phyloP scores from a whole-genome alignment of 2,329 filamentous ascomycete genomes.

The Alternaria arbusti region DNA sequence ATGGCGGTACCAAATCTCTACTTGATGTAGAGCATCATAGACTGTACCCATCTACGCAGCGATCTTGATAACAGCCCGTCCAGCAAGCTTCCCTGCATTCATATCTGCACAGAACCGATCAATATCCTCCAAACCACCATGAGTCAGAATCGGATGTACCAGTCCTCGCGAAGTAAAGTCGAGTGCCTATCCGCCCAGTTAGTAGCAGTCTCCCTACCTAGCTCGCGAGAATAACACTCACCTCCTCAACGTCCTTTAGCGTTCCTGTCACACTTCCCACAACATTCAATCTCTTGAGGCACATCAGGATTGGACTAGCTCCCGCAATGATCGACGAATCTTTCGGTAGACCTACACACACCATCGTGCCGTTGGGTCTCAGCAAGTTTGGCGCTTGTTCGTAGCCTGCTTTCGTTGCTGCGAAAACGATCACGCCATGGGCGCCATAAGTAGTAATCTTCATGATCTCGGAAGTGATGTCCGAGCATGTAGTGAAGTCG shows the following conservation, averaged over 20 bases:
- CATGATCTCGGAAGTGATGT: conserved; percentile 62
- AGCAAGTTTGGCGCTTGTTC: conserved; percentile 38
- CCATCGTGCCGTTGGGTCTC: conserved; percentile 35
- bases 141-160: conserved; percentile 49
- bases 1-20: not conserved
- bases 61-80: conserved; percentile 52
- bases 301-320: conserved; percentile 47
- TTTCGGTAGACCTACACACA: conserved; percentile 37
- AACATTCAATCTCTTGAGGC: conserved; percentile 51
- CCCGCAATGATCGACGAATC: conserved; percentile 23
- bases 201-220: not conserved
- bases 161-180: conserved; percentile 53
- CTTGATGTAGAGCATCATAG: not conserved
- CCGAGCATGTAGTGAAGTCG: conserved; percentile 65
- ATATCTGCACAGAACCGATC: conserved; percentile 50
- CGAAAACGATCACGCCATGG: conserved; percentile 82
- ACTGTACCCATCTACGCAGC: conserved; percentile 10
- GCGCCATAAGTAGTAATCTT: conserved; percentile 67
- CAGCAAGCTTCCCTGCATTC: conserved; percentile 48
- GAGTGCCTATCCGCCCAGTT: conserved; percentile 37
- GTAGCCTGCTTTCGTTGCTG: conserved; percentile 53
- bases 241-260: conserved; percentile 53
- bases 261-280: conserved; percentile 53
- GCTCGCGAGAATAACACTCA: not conserved
- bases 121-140: conserved; percentile 49